Evolutionary conservation across 2,329 filamentous ascomycete species (phyloP).

Genomic region (Hypoxylon sp.): DNA sequence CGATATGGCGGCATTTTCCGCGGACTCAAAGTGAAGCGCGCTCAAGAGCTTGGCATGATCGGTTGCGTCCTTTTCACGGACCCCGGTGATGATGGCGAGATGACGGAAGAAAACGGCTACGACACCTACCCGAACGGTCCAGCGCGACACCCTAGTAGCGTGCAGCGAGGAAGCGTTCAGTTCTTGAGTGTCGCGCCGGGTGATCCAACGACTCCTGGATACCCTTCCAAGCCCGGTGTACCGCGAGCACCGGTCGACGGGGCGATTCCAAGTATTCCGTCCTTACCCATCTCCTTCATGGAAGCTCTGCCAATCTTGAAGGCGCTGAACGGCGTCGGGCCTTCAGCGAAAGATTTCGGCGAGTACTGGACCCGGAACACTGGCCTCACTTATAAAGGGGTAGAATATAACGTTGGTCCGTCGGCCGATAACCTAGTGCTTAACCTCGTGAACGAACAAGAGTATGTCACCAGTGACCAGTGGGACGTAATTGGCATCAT

Average conservation of each 20-base stretch:
- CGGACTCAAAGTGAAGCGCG: constrained; percentile 91
- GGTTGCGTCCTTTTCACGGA: constrained; percentile 89
- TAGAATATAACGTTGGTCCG: constrained; percentile 87
- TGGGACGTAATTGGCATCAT: constrained; percentile 96
- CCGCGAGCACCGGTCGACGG: constrained; percentile 77
- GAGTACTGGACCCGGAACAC: constrained; percentile 76
- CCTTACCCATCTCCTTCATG: constrained; percentile 87
- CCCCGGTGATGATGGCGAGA: constrained; percentile 86
- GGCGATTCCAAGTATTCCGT: constrained; percentile 86
- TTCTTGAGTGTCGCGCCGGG: constrained; percentile 78
- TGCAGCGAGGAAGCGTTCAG: constrained; percentile 88
- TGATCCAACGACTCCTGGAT: constrained; percentile 92
- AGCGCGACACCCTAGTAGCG: constrained; percentile 86
- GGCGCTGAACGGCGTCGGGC: constrained; percentile 89
- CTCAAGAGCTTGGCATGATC: constrained; percentile 89
- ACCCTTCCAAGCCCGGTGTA: constrained; percentile 90
- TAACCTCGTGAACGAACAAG: constrained; percentile 82
- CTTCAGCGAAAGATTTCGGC: constrained; percentile 78
- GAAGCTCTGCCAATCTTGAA: constrained; percentile 91
- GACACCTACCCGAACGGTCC: constrained; percentile 86
- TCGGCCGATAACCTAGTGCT: constrained; percentile 77
- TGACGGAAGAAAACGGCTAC: constrained; percentile 84
- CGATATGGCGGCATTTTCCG: constrained; percentile 90
- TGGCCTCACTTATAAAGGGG: constrained; percentile 81
- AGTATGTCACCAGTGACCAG: constrained; percentile 82